These are phyloP conservation scores for Coprinopsis cinerea DNA, from an alignment of 768 basidiomycete species.

Conservation along the genomic window DNA sequence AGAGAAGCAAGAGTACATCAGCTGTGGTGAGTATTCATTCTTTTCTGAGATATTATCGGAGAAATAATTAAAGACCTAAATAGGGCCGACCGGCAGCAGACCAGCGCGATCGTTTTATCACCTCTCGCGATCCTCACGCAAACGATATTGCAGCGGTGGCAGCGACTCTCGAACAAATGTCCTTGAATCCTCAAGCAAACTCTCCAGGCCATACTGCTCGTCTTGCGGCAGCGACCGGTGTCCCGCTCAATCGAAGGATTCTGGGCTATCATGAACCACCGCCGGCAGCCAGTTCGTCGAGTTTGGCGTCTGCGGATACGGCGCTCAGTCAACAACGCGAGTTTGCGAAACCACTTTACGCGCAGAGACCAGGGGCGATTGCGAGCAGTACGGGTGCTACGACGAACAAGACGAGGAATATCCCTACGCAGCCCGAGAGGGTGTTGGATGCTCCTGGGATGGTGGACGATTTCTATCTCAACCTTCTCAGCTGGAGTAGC, in stretches of 20 bases:
- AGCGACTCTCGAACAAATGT: constrained; percentile 59
- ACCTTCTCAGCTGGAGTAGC: constrained; percentile 84
- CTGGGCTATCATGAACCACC: constrained; percentile 87
- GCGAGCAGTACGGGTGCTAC: constrained; percentile 57
- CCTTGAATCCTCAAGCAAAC: constrained; percentile 48
- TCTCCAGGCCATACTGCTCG: constrained; percentile 79
- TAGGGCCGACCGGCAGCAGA: constrained; percentile 42
- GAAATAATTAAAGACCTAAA: constrained; percentile 4
- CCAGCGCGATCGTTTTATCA: constrained; percentile 68
- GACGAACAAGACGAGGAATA: constrained; percentile 71
- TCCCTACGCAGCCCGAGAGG: constrained; percentile 84
- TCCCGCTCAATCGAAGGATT: constrained; percentile 75
- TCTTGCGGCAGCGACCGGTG: constrained; percentile 68
- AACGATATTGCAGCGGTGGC: constrained; percentile 37
- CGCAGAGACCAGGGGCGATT: constrained; percentile 55
- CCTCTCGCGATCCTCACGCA: constrained; percentile 38
- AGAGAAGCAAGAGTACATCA: constrained; percentile 67
- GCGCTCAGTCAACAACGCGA: constrained; percentile 74
- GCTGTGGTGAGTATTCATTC: constrained; percentile 38
- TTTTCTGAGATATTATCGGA: constrained; percentile 12
- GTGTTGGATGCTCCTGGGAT: constrained; percentile 93
- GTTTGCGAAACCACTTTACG: constrained; percentile 69
- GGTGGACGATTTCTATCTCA: constrained; percentile 96
- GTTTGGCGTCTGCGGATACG: constrained; percentile 35
- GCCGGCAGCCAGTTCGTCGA: constrained; percentile 61